A percentile compares a stretch with the other conserved stretches of the same genome.
These are phyloP conservation scores for Cercospora sesami DNA, from an alignment of 2,329 filamentous ascomycete genomes.

Conservation along the genomic window DNA sequence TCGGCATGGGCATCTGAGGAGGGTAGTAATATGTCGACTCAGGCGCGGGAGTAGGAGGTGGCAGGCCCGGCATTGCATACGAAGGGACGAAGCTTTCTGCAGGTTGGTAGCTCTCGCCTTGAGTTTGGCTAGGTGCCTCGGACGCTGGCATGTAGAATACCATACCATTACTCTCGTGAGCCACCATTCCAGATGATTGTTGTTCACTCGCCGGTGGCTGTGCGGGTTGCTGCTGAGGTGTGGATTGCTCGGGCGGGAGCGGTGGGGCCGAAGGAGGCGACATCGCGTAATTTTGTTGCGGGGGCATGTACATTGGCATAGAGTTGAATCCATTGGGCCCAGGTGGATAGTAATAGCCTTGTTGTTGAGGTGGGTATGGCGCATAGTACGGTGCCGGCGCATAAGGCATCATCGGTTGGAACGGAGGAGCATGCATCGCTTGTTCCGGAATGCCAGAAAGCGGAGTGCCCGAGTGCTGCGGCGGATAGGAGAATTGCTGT, in stretches of 20 bases:
- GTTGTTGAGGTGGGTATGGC: slow-evolving; percentile 55
- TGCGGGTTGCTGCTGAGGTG: slow-evolving; percentile 28
- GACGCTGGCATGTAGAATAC: slow-evolving; percentile 72
- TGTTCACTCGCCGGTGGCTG: slow-evolving; percentile 19
- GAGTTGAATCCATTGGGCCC: slow-evolving; percentile 28
- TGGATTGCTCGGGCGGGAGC: slow-evolving; percentile 22
- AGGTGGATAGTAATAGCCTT: slow-evolving; percentile 67
- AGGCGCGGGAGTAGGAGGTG: slow-evolving; percentile 32
- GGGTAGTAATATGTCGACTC: slow-evolving; percentile 31
- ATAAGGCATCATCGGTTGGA: slow-evolving; percentile 66
- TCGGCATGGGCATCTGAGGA: slow-evolving; percentile 22
- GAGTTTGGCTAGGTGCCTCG: slow-evolving; percentile 32
- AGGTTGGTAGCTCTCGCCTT: slow-evolving; percentile 36
- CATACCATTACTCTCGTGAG: slow-evolving; percentile 92
- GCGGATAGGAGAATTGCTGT: slow-evolving; percentile 58
- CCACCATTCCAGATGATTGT: slow-evolving; percentile 57
- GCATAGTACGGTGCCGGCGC: slow-evolving; percentile 57
- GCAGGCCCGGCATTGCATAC: slow-evolving; percentile 38
- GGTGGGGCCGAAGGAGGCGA: slow-evolving; percentile 41
- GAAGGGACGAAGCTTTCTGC: slow-evolving; percentile 39
- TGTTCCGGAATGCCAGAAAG: slow-evolving; percentile 90
- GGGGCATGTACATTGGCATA: slow-evolving; percentile 38
- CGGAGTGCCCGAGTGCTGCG: slow-evolving; percentile 72
- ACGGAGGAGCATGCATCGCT: slow-evolving; percentile 84
- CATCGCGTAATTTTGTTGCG: slow-evolving; percentile 34